These are phyloP conservation scores for Thelephora aurantiotincta DNA, from an alignment of 768 basidiomycete genomes.

Conservation along the genomic window DNA sequence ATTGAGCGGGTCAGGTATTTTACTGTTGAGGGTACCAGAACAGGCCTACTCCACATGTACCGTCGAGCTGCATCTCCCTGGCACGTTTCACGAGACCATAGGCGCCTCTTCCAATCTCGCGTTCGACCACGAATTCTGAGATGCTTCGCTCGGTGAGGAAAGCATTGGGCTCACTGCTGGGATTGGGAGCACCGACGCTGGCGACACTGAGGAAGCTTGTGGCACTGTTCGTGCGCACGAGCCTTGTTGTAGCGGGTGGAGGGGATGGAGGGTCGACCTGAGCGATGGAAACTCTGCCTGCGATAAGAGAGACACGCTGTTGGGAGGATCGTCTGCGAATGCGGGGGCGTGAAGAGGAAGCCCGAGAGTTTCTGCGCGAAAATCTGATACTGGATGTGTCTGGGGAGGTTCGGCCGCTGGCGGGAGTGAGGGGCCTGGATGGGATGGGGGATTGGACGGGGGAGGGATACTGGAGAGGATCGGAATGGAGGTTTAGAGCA, in stretches of 20 bases:
- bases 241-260: slow-evolving; percentile 44
- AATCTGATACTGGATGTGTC: slow-evolving; percentile 19
- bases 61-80: slow-evolving; percentile 60
- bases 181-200: slow-evolving; percentile 48
- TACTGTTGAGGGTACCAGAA: slow-evolving; percentile 2
- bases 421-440: slow-evolving; percentile 15
- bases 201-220: slow-evolving; percentile 49
- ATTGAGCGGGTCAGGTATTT: slow-evolving; percentile 6
- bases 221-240: slow-evolving; percentile 50
- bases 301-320: slow-evolving; percentile 72
- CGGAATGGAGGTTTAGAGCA: slow-evolving; percentile 8
- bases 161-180: slow-evolving; percentile 29
- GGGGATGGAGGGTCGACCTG: slow-evolving; percentile 63
- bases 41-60: slow-evolving; percentile 65
- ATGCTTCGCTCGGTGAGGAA: slow-evolving; percentile 51
- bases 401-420: slow-evolving; percentile 6
- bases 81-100: slow-evolving; percentile 92
- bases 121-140: slow-evolving; percentile 73
- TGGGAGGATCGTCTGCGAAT: slow-evolving; percentile 70
- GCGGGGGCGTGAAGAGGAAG: slow-evolving; percentile 37
- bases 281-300: slow-evolving; percentile 67
- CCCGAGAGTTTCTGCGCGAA: slow-evolving; percentile 15
- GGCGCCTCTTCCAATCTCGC: slow-evolving; percentile 86
- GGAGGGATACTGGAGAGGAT: slow-evolving; percentile 14
- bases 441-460: slow-evolving; percentile 14